Conservation (phyloP, 1,284 basidiomycete species). For the Paramarasmius palmivorus region DNA sequence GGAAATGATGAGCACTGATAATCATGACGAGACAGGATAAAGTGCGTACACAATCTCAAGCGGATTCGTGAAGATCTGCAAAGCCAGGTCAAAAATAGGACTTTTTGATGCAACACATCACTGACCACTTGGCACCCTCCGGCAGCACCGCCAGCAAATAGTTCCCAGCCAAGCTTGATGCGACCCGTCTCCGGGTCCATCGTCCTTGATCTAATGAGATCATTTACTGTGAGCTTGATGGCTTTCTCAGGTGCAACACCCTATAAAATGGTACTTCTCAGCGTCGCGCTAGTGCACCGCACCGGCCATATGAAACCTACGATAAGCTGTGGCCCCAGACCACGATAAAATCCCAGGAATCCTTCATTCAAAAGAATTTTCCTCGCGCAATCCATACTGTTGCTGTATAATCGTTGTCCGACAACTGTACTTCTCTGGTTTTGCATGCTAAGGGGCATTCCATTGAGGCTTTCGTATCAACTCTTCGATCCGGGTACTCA, state of each 20-base stretch:
- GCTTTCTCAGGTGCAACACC: slow-evolving; percentile 99
- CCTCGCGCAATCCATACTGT: slow-evolving; percentile 90
- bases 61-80: slow-evolving; percentile 92
- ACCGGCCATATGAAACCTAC: slow-evolving; percentile 41
- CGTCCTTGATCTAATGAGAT: slow-evolving; percentile 80
- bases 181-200: slow-evolving; percentile 95
- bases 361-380: slow-evolving; percentile 97
- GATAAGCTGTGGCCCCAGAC: slow-evolving; percentile 92
- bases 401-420: slow-evolving; percentile 92
- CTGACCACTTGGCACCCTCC: slow-evolving; percentile 95
- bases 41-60: slow-evolving; percentile 83
- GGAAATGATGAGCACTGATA: slow-evolving; percentile 8
- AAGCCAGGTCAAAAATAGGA: slow-evolving; percentile 14
- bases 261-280: slow-evolving; percentile 41
- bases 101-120: neutral
- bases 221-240: slow-evolving; percentile 96
- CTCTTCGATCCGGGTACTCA: slow-evolving; percentile 27
- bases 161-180: slow-evolving; percentile 85
- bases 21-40: neutral
- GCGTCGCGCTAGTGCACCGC: neutral
- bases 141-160: slow-evolving; percentile 89
- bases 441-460: slow-evolving; percentile 72
- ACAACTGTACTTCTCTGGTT: slow-evolving; percentile 96
- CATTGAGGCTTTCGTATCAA: neutral
- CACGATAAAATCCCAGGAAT: slow-evolving; percentile 93